Base-by-base conservation (phyloP, 768 basidiomycete genomes). In the Brasilioporus rufonigricans region DNA sequence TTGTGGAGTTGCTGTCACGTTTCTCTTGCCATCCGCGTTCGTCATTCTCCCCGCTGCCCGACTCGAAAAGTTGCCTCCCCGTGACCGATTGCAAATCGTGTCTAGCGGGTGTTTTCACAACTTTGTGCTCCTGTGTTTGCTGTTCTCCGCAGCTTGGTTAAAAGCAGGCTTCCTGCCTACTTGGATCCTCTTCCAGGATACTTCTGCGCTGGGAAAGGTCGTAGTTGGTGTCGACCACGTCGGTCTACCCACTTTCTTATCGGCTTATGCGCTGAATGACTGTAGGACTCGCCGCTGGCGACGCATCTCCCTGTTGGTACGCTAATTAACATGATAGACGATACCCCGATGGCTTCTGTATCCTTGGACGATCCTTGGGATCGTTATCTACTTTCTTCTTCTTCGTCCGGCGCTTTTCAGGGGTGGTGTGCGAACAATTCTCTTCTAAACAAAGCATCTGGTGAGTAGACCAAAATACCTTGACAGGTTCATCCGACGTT, bases 61-160 rank as follows among this genome's bases (percentile, higher is more conserved):
- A 68, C 40, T 63, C 79, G 41, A 75, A 76, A 61, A 58, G 19
- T 10, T 71, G 55, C n/a, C 70, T 80, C 33, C 63, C 61, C 31
- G 73, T 68, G 38, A 74, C 61, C 80, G 80, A 21, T 68, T 85
- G n/a, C 80, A 86, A 16, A 75, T 94, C 45, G 76, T 85, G 31
- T 77, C 87, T 9, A 83, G 87, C 1, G 92, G 92, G 3, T 84
- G 90, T 18, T 88, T 85, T 59, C 89, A 93, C 69, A 95, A 93
- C 63, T 65, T 91, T 12, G 53, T 84, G 5, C 74, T 86, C 36
- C 87, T 79, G 74, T 65, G 77, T 44, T 27, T 82, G 8, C 71
- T 88, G 18, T 56, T 74, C 3, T 58, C 70, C 7, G 49, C 75
- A 14, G 65, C 75, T n/a, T 71, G 71, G 53, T 57, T 61, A 16